Conservation (phyloP, 495 filamentous ascomycete species). For the Xylaria curta region DNA sequence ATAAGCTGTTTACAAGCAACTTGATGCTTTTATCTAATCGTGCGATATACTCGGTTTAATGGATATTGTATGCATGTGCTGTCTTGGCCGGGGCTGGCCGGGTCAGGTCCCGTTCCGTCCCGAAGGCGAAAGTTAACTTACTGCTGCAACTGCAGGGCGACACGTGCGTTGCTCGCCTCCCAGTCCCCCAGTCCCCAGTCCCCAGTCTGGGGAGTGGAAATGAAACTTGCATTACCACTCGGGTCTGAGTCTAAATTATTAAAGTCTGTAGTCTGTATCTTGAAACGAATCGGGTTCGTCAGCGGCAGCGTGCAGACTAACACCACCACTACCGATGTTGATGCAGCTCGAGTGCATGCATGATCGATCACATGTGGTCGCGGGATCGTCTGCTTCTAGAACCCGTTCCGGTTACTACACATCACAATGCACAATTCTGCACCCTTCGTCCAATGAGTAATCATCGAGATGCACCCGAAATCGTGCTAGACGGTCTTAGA, state of each 20-base stretch:
- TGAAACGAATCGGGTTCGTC: conserved; percentile 13
- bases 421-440: conserved; percentile 16
- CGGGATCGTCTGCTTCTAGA: conserved; percentile 19
- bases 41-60: no score
- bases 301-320: conserved; percentile 4
- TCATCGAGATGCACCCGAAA: neutral
- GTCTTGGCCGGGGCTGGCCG: neutral
- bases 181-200: no score
- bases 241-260: neutral
- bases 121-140: neutral
- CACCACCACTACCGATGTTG: conserved; percentile 14
- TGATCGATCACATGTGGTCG: conserved; percentile 18
- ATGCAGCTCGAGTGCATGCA: conserved; percentile 16
- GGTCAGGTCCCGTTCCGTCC: neutral
- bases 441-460: conserved; percentile 7
- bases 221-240: neutral
- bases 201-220: no score
- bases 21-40: no score
- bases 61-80: neutral
- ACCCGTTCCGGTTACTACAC: neutral
- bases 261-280: neutral
- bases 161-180: neutral
- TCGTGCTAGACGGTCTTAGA: neutral
- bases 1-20: neutral
- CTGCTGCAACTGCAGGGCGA: neutral